Evolutionary conservation across 345 rosid species (phyloP).

Genomic region (Passiflora organensis): DNA sequence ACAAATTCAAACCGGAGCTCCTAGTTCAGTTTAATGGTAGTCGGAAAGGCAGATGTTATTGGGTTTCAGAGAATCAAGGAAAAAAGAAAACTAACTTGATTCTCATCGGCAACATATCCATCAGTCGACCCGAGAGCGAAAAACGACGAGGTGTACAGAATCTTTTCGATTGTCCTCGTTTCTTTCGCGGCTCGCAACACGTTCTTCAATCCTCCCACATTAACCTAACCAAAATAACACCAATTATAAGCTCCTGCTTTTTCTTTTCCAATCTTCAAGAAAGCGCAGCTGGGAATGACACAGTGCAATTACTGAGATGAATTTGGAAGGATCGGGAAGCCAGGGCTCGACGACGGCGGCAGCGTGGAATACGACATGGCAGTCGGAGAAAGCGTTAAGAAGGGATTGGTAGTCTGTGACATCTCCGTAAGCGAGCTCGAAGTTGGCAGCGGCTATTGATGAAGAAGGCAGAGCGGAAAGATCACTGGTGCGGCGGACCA

Average conservation of each 20-base stretch:
- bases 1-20: neutral
- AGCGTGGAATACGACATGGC: constrained; percentile 69
- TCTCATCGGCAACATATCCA: constrained; percentile 72
- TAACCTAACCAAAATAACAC: constrained; percentile 43
- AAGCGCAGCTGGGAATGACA: neutral
- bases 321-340: constrained; percentile 77
- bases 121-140: constrained; percentile 86
- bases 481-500: constrained; percentile 81
- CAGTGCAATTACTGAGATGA: constrained; percentile 48
- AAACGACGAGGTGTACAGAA: constrained; percentile 81
- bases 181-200: constrained; percentile 56
- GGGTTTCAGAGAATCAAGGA: no score
- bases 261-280: neutral
- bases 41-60: no score
- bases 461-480: constrained; percentile 50
- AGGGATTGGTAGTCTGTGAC: constrained; percentile 64
- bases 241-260: neutral
- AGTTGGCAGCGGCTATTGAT: constrained; percentile 7
- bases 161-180: constrained; percentile 48
- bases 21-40: neutral
- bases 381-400: constrained; percentile 57
- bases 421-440: constrained; percentile 76
- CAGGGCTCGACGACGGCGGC: constrained; percentile 93
- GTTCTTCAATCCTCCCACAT: constrained; percentile 79
- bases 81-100: constrained; percentile 31